Evolutionary conservation across 2,329 filamentous ascomycete species (phyloP), one percentile per base, ranked within the genome.

Genomic region (Aureobasidium namibiae): DNA sequence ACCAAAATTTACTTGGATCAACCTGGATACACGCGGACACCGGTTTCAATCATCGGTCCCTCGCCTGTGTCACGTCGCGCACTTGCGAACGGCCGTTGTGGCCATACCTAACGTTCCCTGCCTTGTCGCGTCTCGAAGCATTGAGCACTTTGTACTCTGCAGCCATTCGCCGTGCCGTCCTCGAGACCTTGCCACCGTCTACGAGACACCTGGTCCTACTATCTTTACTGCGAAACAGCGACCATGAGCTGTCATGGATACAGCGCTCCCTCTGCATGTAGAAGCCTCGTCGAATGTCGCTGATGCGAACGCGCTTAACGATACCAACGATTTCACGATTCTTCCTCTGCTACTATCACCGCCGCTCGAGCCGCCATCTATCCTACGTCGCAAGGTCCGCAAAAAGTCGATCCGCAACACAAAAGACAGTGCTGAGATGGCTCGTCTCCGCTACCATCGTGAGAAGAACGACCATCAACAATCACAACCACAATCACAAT

Each of bases 371-470:
- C 53, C 41, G 14, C 53, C 53, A 2, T 13, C 21, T 23, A 29
- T 46, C 16, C 11, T 57, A 24, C 54, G 54, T 31, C 41, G 42
- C 54, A 57, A 48, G n/a, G 31, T 42, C 23, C 50, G 38, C n/a
- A 61, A 61, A 24, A 61, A 57, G 45, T 61, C 59, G 24, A 56
- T 61, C 6, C 52, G 59, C 44, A 61, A 61, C 38, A 54, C 59
- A 16, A 56, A 61, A 42, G 59, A 61, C 52, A 61, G 59, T 36
- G 59, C 59, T 14, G 59, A 61, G 23, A 61, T 61, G 52, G 59
- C 59, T 13, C 53, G 59, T 23, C 41, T 41, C 11, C 42, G 26
- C 9, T 41, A 56, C 11, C 42, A 44, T 7, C 42, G 59, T 29
- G 36, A 53, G 34, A 29, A 45, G 31, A 33, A 48, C 21, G 38